Evolutionary conservation across 495 filamentous ascomycete species (phyloP).

Genomic region (Antarctomyces pellizariae): DNA sequence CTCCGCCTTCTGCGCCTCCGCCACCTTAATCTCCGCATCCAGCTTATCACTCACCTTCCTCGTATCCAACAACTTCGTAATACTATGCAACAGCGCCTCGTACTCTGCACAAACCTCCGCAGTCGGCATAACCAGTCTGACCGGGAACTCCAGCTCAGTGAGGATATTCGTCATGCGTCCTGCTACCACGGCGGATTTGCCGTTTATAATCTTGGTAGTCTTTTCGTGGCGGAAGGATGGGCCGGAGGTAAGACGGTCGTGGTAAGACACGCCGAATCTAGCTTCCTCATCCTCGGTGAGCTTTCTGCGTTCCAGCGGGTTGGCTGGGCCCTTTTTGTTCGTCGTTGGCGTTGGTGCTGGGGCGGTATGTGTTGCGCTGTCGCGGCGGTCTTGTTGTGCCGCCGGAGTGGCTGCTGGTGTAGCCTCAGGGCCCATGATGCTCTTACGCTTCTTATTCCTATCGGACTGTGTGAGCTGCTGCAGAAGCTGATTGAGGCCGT

Average conservation of each 20-base stretch:
- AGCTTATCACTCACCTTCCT: conserved; percentile 71
- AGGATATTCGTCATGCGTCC: conserved; percentile 57
- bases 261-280: conserved; percentile 61
- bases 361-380: conserved; percentile 13
- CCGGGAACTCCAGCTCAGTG: conserved; percentile 54
- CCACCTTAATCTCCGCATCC: conserved; percentile 55
- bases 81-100: conserved; percentile 51
- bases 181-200: conserved; percentile 64
- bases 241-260: conserved; percentile 60
- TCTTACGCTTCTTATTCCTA: conserved; percentile 65
- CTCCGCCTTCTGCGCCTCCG: conserved; percentile 39
- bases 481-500: conserved; percentile 55
- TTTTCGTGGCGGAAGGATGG: conserved; percentile 60
- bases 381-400: conserved; percentile 21
- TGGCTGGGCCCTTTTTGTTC: conserved; percentile 31
- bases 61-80: conserved; percentile 55
- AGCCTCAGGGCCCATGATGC: conserved; percentile 34
- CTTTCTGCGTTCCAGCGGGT: conserved; percentile 30
- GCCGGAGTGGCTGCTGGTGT: conserved; percentile 19
- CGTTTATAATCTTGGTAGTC: conserved; percentile 57
- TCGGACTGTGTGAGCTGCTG: conserved; percentile 57
- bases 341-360: conserved; percentile 15
- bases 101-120: conserved; percentile 55
- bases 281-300: conserved; percentile 52
- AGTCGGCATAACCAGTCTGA: conserved; percentile 68